phyloP scores from a whole-genome alignment of 2,329 filamentous ascomycete species.

The Sarocladium strictum region DNA sequence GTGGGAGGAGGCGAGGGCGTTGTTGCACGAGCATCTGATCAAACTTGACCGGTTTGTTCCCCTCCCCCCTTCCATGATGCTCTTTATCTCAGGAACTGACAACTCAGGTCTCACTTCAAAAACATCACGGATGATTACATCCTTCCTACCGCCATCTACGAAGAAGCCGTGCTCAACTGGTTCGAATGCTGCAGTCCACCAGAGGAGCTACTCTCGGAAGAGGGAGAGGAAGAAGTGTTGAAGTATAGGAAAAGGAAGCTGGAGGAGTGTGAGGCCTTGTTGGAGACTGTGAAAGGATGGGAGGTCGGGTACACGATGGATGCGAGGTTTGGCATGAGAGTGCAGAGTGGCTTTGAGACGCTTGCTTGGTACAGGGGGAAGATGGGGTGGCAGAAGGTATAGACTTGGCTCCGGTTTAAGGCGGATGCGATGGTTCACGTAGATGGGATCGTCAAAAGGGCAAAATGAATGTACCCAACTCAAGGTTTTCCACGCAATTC shows the following conservation, averaged over 20 bases:
- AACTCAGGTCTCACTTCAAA: constrained; percentile 44
- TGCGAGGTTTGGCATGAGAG: constrained; percentile 65
- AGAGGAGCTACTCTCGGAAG: constrained; percentile 24
- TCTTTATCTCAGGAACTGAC: too few species aligned
- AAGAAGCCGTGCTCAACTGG: constrained; percentile 80
- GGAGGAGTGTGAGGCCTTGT: constrained; percentile 55
- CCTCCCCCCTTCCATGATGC: constrained; percentile 12
- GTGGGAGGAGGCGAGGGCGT: constrained; percentile 56
- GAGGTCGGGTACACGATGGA: constrained; percentile 64
- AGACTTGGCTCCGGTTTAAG: neutral
- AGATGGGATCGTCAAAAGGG: too few species aligned
- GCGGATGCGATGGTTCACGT: too few species aligned
- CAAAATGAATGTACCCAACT: too few species aligned
- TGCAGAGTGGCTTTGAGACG: constrained; percentile 64
- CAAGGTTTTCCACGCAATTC: too few species aligned
- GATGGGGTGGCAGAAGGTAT: constrained; percentile 25
- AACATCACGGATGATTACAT: constrained; percentile 64
- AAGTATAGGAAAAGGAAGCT: constrained; percentile 41
- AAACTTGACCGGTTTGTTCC: constrained; percentile 49
- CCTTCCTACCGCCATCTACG: constrained; percentile 73
- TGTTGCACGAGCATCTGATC: constrained; percentile 61
- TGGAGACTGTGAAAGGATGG: constrained; percentile 65
- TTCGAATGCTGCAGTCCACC: constrained; percentile 49
- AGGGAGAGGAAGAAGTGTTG: constrained; percentile 17
- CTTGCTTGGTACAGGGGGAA: constrained; percentile 48